Base-by-base conservation (phyloP, 2,329 filamentous ascomycete genomes). In the Ophiostoma populinum region DNA sequence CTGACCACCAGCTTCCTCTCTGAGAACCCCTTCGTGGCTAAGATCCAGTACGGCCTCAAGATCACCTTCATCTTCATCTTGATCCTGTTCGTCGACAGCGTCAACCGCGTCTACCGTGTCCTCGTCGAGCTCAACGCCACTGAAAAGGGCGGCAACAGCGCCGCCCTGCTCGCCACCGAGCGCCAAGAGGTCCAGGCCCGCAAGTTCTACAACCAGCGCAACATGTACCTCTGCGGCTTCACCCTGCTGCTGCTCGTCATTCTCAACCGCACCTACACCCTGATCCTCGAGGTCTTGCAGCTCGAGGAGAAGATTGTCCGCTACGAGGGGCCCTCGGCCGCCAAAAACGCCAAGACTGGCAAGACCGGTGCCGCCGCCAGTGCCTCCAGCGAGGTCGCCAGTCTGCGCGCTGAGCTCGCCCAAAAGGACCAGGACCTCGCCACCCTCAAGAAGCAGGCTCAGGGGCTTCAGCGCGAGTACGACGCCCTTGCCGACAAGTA, bases 211-310 rank as follows among this genome's bases (percentile, higher is more conserved):
- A 93, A 86, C 42, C 87, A 98, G 66, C 86, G 90, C 59, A 98
- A 98, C 75, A 98, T 98, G 90, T 98, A 98, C 64, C 85, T 98
- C 42, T 95, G 90, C 59, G 90, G 90, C 49, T 98, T 98, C 68
- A 98, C 90, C 5, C 78, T 98, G 44, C 95, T 98, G 74, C 78
- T 98, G 42, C 95, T 87, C 36, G 70, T 98, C 45, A 98, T 98
- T 59, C 81, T 92, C 55, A 95, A 98, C 75, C 87, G 90, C 53
- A 98, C 90, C 53, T 98, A 95, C 65, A 80, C 78, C 52, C 87
- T 95, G 81, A 93, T 94, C 51, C 70, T 93, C 45, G 86, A 94
- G 49, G 74, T 80, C 34, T 80, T 94, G 51, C 65, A 82, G 43
- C 78, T 98, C 36, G 87, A 98, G 65, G 83, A 93, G 60, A 81